A percentile compares a stretch with the other conserved stretches of the same genome.
phyloP scores from a whole-genome alignment of 2,329 filamentous ascomycete species.

The Fusarium sp. region DNA sequence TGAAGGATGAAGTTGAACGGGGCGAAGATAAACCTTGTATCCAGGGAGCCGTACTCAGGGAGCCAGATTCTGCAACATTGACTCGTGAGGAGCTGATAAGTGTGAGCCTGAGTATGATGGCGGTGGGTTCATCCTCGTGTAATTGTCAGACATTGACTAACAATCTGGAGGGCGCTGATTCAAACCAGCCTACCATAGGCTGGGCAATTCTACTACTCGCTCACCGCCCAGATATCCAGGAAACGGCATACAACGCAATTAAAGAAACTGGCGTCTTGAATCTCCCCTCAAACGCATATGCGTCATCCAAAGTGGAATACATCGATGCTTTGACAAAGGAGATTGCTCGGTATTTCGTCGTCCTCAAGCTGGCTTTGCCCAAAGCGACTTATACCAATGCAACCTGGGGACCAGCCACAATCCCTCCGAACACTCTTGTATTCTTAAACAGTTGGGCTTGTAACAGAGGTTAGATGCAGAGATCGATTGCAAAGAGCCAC shows the following conservation, averaged over 20 bases:
- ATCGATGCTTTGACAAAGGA: constrained; percentile 71
- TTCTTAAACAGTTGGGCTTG: constrained; percentile 46
- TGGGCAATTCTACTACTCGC: constrained; percentile 44
- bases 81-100: constrained; percentile 72
- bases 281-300: constrained; percentile 10
- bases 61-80: constrained; percentile 67
- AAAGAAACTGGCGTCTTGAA: constrained; percentile 3
- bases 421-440: constrained; percentile 61
- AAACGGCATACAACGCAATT: constrained; percentile 31
- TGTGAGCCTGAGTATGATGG: constrained; percentile 68
- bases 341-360: constrained; percentile 68
- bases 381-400: constrained; percentile 52
- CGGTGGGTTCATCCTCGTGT: neutral
- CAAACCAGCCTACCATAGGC: constrained; percentile 41
- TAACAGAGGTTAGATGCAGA: constrained; percentile 34
- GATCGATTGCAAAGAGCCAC: neutral
- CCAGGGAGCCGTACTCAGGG: constrained; percentile 70
- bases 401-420: constrained; percentile 44
- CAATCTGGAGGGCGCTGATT: constrained; percentile 39
- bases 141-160: neutral
- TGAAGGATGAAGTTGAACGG: constrained; percentile 45
- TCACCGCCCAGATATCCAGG: constrained; percentile 41
- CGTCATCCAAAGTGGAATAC: constrained; percentile 66
- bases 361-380: constrained; percentile 70
- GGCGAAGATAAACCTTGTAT: constrained; percentile 72